Percentiles rank a stretch among this genome's conserved stretches.
Evolutionary conservation across 257 asterid genomes (phyloP).

Genomic region (Craterostigma plantagineum): DNA sequence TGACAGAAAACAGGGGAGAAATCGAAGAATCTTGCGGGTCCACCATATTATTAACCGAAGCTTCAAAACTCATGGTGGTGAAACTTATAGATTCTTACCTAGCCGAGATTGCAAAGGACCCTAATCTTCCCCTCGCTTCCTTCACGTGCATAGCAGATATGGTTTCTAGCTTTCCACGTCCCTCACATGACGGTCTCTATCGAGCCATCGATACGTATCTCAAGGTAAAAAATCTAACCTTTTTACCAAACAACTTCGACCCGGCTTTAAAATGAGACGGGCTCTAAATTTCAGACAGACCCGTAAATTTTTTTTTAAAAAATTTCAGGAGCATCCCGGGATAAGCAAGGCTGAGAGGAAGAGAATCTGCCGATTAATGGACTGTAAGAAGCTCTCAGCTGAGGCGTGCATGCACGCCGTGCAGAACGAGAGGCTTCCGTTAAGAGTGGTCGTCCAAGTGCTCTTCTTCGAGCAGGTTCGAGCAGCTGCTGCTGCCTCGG

Average conservation of each 20-base stretch:
- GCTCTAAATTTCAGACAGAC: too few relatives aligned
- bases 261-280: too few relatives aligned
- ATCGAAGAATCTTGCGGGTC: too few relatives aligned
- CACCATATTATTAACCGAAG: too few relatives aligned
- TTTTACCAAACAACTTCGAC: too few relatives aligned
- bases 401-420: slow-evolving; percentile 85
- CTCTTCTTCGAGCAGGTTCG: slow-evolving; percentile 61
- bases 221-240: slow-evolving; percentile 28
- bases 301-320: background rate
- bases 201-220: slow-evolving; percentile 57
- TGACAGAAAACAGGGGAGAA: too few relatives aligned
- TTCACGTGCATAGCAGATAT: slow-evolving; percentile 43
- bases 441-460: slow-evolving; percentile 70
- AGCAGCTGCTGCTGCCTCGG: slow-evolving; percentile 59
- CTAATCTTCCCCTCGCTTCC: slow-evolving; percentile 23
- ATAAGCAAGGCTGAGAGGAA: slow-evolving; percentile 59
- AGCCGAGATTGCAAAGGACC: slow-evolving; percentile 45
- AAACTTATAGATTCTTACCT: slow-evolving; percentile 60
- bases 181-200: slow-evolving; percentile 61
- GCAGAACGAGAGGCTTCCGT: slow-evolving; percentile 73
- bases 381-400: slow-evolving; percentile 43
- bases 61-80: too few relatives aligned
- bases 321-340: slow-evolving; percentile 32
- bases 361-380: slow-evolving; percentile 56
- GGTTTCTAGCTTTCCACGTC: slow-evolving; percentile 59